Evolutionary conservation across 2,329 filamentous ascomycete species (phyloP).

Genomic region (Clonostachys rosea): DNA sequence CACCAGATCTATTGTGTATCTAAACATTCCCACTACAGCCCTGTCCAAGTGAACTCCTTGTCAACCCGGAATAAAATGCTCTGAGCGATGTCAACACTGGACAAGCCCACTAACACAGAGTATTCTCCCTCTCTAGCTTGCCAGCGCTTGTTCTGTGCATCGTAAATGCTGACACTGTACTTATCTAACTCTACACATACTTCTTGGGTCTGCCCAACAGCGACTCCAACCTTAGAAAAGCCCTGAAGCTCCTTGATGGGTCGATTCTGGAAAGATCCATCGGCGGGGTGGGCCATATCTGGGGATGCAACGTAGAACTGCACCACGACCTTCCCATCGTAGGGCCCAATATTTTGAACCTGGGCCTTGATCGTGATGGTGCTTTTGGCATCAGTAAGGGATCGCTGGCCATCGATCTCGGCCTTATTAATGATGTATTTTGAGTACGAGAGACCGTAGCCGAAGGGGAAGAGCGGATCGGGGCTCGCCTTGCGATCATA

Average conservation of each 20-base stretch:
- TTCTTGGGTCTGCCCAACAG: too few species aligned
- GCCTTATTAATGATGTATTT: conserved; percentile 36
- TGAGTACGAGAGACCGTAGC: conserved; percentile 64
- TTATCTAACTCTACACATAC: too few species aligned
- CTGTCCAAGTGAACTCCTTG: too few species aligned
- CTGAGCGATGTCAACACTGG: neutral
- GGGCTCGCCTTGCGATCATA: conserved; percentile 35
- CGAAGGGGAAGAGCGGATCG: conserved; percentile 55
- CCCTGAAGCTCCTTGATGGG: conserved; percentile 14
- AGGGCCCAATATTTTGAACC: conserved; percentile 52
- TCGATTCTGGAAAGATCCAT: conserved; percentile 1
- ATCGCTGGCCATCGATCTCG: neutral
- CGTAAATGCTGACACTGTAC: too few species aligned
- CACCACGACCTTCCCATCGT: conserved; percentile 44
- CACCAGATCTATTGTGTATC: too few species aligned
- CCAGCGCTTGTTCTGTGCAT: too few species aligned
- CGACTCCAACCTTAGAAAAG: conserved; percentile 13
- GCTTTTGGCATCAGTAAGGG: neutral
- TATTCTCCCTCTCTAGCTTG: neutral
- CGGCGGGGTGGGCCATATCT: neutral
- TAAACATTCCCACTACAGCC: too few species aligned
- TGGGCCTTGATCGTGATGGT: conserved; percentile 19
- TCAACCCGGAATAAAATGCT: too few species aligned
- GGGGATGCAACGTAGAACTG: conserved; percentile 40
- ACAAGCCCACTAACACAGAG: neutral